Evolutionary conservation across 1,284 basidiomycete species (phyloP).

Genomic region (Cutaneotrichosporon cyanovorans): DNA sequence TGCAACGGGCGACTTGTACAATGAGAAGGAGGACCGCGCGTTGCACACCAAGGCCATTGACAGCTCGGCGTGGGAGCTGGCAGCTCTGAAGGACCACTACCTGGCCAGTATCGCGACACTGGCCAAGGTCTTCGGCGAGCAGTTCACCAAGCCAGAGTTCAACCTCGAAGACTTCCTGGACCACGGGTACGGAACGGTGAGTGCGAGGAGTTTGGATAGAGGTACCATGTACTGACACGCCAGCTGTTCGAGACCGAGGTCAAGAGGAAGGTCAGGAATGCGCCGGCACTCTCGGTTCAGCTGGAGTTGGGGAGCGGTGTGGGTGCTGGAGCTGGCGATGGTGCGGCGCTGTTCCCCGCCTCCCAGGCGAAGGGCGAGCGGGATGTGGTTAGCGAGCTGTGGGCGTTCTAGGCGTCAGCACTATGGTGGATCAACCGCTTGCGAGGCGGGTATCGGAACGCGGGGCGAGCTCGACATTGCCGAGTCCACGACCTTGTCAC

Average conservation of each 20-base stretch:
- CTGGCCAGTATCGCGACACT: slow-evolving; percentile 75
- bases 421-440: too few species aligned
- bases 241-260: slow-evolving; percentile 83
- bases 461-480: too few species aligned
- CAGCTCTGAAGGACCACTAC: slow-evolving; percentile 74
- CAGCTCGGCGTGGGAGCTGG: slow-evolving; percentile 87
- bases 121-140: slow-evolving; percentile 76
- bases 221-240: too few species aligned
- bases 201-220: slow-evolving; percentile 52
- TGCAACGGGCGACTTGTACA: slow-evolving; percentile 52
- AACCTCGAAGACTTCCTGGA: slow-evolving; percentile 94
- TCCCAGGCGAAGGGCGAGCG: background rate
- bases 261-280: slow-evolving; percentile 68
- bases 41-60: slow-evolving; percentile 69
- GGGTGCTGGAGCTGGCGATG: too few species aligned
- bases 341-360: slow-evolving; percentile 6
- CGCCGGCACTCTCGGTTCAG: slow-evolving; percentile 55
- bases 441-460: too few species aligned
- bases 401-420: slow-evolving; percentile 10
- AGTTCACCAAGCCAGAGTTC: slow-evolving; percentile 86
- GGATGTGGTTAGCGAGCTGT: slow-evolving; percentile 9
- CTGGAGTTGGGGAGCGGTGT: slow-evolving; percentile 28
- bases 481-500: too few species aligned
- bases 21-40: slow-evolving; percentile 62
- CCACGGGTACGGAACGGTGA: slow-evolving; percentile 83